Conservation (phyloP, 2,329 filamentous ascomycete species). For the Penicillium sp. region DNA sequence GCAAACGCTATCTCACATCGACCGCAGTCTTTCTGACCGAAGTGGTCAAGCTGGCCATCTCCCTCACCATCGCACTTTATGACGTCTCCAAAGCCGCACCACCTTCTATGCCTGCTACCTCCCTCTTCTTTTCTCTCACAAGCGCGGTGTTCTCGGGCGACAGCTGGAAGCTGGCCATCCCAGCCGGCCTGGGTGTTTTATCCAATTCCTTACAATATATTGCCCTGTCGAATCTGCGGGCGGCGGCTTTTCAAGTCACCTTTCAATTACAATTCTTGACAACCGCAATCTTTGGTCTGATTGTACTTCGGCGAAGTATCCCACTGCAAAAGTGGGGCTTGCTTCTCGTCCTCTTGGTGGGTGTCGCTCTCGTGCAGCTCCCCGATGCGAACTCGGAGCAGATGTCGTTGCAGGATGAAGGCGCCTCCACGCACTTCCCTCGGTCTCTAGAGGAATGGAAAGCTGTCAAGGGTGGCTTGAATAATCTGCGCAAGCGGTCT, state of each 20-base stretch:
- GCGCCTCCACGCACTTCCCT: slow-evolving; percentile 63
- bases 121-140: slow-evolving; percentile 73
- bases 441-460: slow-evolving; percentile 71
- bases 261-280: slow-evolving; percentile 94
- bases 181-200: slow-evolving; percentile 79
- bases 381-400: slow-evolving; percentile 56
- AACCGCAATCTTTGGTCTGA: slow-evolving; percentile 78
- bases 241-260: slow-evolving; percentile 86
- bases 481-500: slow-evolving; percentile 60
- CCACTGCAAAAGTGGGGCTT: slow-evolving; percentile 72
- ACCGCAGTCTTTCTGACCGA: slow-evolving; percentile 94
- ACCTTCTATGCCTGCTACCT: slow-evolving; percentile 70
- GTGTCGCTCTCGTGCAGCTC: slow-evolving; percentile 79
- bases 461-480: slow-evolving; percentile 47
- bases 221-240: slow-evolving; percentile 82
- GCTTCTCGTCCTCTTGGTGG: slow-evolving; percentile 69
- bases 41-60: slow-evolving; percentile 80
- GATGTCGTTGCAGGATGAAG: slow-evolving; percentile 51
- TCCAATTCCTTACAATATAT: slow-evolving; percentile 94
- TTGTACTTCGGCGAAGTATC: slow-evolving; percentile 65
- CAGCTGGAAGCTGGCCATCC: slow-evolving; percentile 90
- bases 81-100: slow-evolving; percentile 74
- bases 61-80: slow-evolving; percentile 78
- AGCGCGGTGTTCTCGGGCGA: slow-evolving; percentile 79
- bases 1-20: slow-evolving; percentile 85